Evolutionary conservation across 179 eudicot species (phyloP), one percentile per base, ranked within the genome.

Genomic region (Carnegiea gigantea): DNA sequence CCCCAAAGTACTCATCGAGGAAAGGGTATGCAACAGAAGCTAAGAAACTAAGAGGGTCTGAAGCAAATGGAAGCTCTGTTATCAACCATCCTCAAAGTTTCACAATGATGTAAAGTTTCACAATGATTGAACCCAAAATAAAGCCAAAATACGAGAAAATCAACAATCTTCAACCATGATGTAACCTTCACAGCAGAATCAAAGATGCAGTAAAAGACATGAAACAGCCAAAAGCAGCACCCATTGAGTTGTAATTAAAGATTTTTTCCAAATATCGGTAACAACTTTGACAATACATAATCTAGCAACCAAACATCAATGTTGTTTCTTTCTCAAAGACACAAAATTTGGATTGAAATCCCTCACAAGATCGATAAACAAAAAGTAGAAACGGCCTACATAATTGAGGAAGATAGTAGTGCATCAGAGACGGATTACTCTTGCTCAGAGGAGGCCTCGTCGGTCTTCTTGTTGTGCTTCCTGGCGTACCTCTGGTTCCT

Each of bases 401-500:
- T 75, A 51, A 30, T 75, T 5, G 1, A 46, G 0, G 76, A 81
- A 24, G 38, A 10, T 0, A 9, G 20, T 17, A 7, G 23, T n/a
- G 44, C 30, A 17, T 75, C 5, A 20, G 43, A 17, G 36, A 38
- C 9, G 6, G 33, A n/a, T 84, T 88, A 88, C 81, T 89, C 89
- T 83, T 90, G 90, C 65, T 77, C 90, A n/a, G 86, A 65, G 20
- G 92, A 87, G 12, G 75, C 73, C 60, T 90, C 97, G 3, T 85
- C 94, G 33, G 44, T 53, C 87, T 92, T 88, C 75, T 93, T 95
- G 95, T 92, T 95, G 87, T 95, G 98, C 92, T 95, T 95, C 93
- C 98, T 92, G 8, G 98, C 98, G 26, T 93, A 93, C 98, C 98
- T 94, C 89, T 94, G 98, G 89, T 93, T 94, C 93, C 98, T 94